These are phyloP conservation scores for Candida pseudocylindracea DNA, from an alignment of 1,139 yeast species.

Conservation along the genomic window DNA sequence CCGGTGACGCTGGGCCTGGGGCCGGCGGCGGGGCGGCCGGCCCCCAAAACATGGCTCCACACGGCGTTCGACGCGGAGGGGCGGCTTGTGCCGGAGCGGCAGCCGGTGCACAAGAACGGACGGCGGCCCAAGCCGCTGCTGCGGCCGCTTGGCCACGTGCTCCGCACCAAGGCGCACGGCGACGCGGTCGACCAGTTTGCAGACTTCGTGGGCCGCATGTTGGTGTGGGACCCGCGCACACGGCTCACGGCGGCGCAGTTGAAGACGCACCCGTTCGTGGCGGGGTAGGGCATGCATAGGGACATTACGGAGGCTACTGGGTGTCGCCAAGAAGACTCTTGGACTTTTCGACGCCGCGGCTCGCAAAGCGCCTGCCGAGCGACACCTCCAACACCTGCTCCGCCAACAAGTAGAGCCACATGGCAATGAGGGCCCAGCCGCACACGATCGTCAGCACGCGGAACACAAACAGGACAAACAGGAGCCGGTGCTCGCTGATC, in stretches of 20 bases:
- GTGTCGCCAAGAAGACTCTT: too few relatives aligned
- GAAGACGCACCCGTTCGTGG: too few relatives aligned
- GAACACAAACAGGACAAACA: conserved; percentile 60
- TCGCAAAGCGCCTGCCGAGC: conserved; percentile 28
- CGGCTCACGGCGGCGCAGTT: neutral
- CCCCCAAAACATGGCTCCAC: conserved; percentile 8
- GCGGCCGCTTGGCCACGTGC: neutral
- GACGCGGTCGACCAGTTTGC: conserved; percentile 3
- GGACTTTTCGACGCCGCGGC: conserved; percentile 29
- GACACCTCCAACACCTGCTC: conserved; percentile 20
- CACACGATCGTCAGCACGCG: conserved; percentile 66
- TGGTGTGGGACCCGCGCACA: conserved; percentile 29
- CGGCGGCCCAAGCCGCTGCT: conserved; percentile 3
- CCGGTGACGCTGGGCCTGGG: neutral
- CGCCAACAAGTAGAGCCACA: conserved; percentile 19
- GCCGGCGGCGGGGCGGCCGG: neutral
- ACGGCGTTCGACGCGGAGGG: conserved; percentile 9
- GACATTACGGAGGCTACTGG: too few relatives aligned
- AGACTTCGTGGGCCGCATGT: conserved; percentile 14
- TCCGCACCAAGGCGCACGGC: neutral
- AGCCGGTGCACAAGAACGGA: conserved; percentile 3
- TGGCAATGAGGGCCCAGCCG: conserved; percentile 37
- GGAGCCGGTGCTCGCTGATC: conserved; percentile 46
- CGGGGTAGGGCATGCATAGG: too few relatives aligned
- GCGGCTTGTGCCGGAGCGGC: conserved; percentile 3